Percentiles rank a stretch among this genome's conserved stretches.
phyloP scores from a whole-genome alignment of 768 basidiomycete genomes.

The Chiua virens region DNA sequence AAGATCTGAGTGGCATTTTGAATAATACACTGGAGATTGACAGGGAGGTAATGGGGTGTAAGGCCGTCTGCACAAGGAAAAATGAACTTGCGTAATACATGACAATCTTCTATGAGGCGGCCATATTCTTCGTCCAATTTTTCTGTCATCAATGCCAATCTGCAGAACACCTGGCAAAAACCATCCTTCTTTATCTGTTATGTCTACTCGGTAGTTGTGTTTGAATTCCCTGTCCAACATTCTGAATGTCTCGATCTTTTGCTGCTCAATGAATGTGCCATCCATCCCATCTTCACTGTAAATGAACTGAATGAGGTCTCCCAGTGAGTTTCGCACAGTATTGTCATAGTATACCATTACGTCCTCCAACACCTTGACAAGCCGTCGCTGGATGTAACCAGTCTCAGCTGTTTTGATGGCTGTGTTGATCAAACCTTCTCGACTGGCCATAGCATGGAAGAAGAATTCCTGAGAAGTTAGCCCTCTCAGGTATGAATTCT shows the following conservation, averaged over 20 bases:
- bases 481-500: conserved; percentile 96
- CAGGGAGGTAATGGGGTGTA: conserved; percentile 83
- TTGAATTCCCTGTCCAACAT: conserved; percentile 83
- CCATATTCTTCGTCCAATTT: conserved; percentile 79
- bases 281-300: conserved; percentile 99
- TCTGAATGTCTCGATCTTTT: conserved; percentile 87
- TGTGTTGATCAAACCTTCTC: conserved; percentile 98
- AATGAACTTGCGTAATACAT: conserved; percentile 71
- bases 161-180: conserved; percentile 81
- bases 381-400: conserved; percentile 96
- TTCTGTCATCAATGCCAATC: conserved; percentile 80
- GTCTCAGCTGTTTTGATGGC: conserved; percentile 99
- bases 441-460: conserved; percentile 99
- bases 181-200: conserved; percentile 77
- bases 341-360: conserved; percentile 98
- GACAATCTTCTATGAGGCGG: conserved; percentile 72
- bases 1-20: conserved; percentile 96
- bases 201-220: conserved; percentile 89
- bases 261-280: conserved; percentile 94
- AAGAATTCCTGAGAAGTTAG: conserved; percentile 98
- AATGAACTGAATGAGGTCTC: conserved; percentile 93
- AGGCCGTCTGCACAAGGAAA: conserved; percentile 76
- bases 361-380: conserved; percentile 98
- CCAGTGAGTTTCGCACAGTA: conserved; percentile 95
- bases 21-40: conserved; percentile 92